phyloP scores from a whole-genome alignment of 1,284 basidiomycete genomes.

The Taiwanofungus camphoratus region DNA sequence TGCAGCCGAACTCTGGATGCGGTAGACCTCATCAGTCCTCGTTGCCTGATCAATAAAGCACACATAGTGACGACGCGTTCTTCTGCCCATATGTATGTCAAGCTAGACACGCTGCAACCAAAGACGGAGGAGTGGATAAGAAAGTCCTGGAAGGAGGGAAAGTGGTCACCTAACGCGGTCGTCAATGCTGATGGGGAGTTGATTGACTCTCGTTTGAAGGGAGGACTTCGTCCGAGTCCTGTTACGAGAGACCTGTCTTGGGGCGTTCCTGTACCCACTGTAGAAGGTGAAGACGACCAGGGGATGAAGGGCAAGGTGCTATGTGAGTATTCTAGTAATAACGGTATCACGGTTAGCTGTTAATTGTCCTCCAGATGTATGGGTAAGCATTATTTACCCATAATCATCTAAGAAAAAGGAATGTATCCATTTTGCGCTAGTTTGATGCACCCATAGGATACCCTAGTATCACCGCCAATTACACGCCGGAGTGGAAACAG shows the following conservation, averaged over 20 bases:
- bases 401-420: not conserved
- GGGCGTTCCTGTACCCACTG: slow-evolving; percentile 89
- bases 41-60: slow-evolving; percentile 82
- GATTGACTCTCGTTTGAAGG: slow-evolving; percentile 86
- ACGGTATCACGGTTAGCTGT: slow-evolving; percentile 1
- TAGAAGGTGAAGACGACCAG: slow-evolving; percentile 68
- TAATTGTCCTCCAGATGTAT: slow-evolving; percentile 57
- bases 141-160: slow-evolving; percentile 71
- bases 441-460: slow-evolving; percentile 99
- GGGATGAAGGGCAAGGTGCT: slow-evolving; percentile 94
- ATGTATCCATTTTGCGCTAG: slow-evolving; percentile 34
- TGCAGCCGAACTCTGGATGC: slow-evolving; percentile 93
- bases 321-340: slow-evolving; percentile 52
- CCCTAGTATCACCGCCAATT: slow-evolving; percentile 94
- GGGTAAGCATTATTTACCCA: slow-evolving; percentile 48
- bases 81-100: slow-evolving; percentile 94
- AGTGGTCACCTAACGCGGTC: slow-evolving; percentile 92
- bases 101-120: slow-evolving; percentile 81
- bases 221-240: slow-evolving; percentile 85
- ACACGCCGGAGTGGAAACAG: slow-evolving; percentile 90
- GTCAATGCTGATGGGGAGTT: slow-evolving; percentile 85
- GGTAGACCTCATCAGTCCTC: slow-evolving; percentile 91
- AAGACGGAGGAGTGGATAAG: slow-evolving; percentile 88
- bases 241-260: slow-evolving; percentile 94
- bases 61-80: slow-evolving; percentile 73